phyloP scores from a whole-genome alignment of 1,139 yeast genomes.

The Meyerozyma guilliermondii region DNA sequence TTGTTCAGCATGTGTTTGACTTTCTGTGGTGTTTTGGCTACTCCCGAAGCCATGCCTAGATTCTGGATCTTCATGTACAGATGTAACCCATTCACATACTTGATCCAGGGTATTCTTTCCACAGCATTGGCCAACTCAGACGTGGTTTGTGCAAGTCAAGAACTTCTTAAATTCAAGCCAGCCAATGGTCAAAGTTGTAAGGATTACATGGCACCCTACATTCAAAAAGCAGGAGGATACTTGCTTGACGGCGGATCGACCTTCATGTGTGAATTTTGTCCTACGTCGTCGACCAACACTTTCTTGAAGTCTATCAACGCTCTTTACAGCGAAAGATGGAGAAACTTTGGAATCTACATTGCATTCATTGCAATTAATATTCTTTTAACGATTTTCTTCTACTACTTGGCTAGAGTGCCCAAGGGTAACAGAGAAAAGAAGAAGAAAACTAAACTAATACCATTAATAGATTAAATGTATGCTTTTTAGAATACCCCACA shows the following conservation, averaged over 20 bases:
- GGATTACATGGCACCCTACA: slow-evolving; percentile 10
- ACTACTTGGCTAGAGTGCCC: slow-evolving; percentile 81
- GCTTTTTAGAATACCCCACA: too few relatives aligned
- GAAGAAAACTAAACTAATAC: neutral
- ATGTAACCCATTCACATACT: slow-evolving; percentile 9
- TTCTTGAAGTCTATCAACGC: slow-evolving; percentile 15
- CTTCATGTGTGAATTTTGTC: slow-evolving; percentile 17
- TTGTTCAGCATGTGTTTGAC: slow-evolving; percentile 8
- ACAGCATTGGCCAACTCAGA: slow-evolving; percentile 37
- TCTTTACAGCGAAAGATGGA: slow-evolving; percentile 15
- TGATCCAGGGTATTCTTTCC: slow-evolving; percentile 36
- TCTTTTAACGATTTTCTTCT: slow-evolving; percentile 46
- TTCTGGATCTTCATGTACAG: slow-evolving; percentile 13
- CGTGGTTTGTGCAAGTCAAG: slow-evolving; percentile 49
- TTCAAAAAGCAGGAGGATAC: slow-evolving; percentile 18
- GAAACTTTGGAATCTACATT: slow-evolving; percentile 11
- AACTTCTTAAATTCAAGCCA: slow-evolving; percentile 49
- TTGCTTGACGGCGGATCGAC: slow-evolving; percentile 14
- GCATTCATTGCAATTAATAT: slow-evolving; percentile 48
- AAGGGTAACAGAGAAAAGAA: slow-evolving; percentile 17
- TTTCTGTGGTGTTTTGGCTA: slow-evolving; percentile 10
- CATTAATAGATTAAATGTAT: neutral
- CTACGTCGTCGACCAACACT: slow-evolving; percentile 15
- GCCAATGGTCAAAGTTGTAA: slow-evolving; percentile 37
- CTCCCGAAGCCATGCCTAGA: slow-evolving; percentile 6